Conservation (phyloP, 768 basidiomycete genomes). For the Tricholoma matsutake region DNA sequence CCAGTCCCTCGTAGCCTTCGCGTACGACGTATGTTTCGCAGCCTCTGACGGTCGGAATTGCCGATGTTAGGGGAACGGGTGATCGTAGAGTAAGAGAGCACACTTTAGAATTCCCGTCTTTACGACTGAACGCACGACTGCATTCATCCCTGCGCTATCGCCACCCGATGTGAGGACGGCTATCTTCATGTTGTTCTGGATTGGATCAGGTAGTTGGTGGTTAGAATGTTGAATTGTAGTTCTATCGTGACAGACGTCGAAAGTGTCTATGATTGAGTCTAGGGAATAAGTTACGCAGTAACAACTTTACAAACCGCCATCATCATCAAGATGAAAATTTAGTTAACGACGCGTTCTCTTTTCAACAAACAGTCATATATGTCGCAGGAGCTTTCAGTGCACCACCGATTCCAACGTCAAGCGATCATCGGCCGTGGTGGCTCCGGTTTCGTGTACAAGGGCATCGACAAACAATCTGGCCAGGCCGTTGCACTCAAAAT, state of each 20-base stretch:
- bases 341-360: neutral
- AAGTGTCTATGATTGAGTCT: neutral
- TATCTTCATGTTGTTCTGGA: conserved; percentile 62
- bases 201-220: neutral
- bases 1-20: conserved; percentile 98
- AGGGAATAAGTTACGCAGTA: neutral
- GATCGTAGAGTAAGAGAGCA: conserved; percentile 20
- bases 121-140: conserved; percentile 90
- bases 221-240: neutral
- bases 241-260: neutral
- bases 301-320: neutral
- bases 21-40: conserved; percentile 96
- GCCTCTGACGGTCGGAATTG: conserved; percentile 64
- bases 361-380: conserved; percentile 2
- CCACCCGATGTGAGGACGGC: conserved; percentile 95
- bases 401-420: conserved; percentile 79
- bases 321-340: neutral
- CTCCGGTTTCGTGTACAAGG: conserved; percentile 95
- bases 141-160: conserved; percentile 98
- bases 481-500: conserved; percentile 96
- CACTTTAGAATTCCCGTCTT: conserved; percentile 90
- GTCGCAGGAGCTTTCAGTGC: conserved; percentile 58
- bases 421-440: conserved; percentile 95
- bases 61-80: neutral
- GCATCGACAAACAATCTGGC: conserved; percentile 77